Evolutionary conservation across 306 rosid species (phyloP), one percentile per base, ranked within the genome.

Genomic region (Ceratonia siliqua): DNA sequence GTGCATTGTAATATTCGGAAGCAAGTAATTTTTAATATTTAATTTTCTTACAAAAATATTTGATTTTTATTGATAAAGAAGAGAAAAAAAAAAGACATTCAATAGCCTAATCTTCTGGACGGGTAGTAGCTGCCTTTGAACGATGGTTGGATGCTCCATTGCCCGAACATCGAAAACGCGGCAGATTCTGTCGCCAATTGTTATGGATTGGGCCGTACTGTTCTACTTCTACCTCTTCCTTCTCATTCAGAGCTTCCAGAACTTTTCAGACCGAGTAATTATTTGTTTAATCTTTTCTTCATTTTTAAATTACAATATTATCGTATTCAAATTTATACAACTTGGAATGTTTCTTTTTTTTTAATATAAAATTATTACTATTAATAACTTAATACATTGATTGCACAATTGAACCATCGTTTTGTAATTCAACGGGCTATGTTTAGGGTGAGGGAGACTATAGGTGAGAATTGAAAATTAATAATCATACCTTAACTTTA

Each of bases 111-210:
- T 43, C 55, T 43, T 6, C 14, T 73, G 21, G 81, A 70, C 77
- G 0, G 36, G 24, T 6, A 0, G 78, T 53, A 70, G 58, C 11
- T 24, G 53, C 20, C 43, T 17, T 58, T 63, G 72, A 76, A 56
- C 17, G 36, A 49, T 22, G 0, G 68, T 67, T 35, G 27, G 20
- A 5, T 30, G 21, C 30, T 0, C 17, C 6, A 2, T 4, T 1
- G 32, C 32, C 46, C 9, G 11, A 11, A 14, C 18, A 2, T 5
- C 8, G n/a, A 39, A 13, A 21, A 8, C 21, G 25, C 36, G 22
- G 33, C 30, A 38, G 24, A 49, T 52, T 24, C 27, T 66, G 68
- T 73, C 59, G 80, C 49, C 50, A 20, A 55, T 24, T 63, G n/a
- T 39, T 24, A 5, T 14, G 27, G 4, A 5, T 25, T 6, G 21